Conservation (phyloP, 78 protist genomes). For the Chrysochromulina parva region DNA sequence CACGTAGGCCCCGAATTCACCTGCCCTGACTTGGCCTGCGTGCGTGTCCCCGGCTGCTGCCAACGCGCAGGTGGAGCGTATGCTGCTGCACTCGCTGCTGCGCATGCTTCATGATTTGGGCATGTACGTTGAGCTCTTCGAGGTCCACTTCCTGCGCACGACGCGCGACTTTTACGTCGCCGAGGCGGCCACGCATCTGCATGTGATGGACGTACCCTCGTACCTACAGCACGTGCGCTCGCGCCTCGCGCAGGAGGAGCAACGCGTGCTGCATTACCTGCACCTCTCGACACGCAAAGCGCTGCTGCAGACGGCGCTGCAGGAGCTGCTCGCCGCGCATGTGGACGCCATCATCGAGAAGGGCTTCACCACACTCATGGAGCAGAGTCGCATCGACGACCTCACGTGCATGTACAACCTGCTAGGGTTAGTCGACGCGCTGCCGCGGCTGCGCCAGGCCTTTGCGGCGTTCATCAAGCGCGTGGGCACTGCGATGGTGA, state of each 20-base stretch:
- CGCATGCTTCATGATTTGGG: constrained; percentile 58
- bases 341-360: constrained; percentile 18
- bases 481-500: not conserved
- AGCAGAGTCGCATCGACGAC: constrained; percentile 44
- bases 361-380: constrained; percentile 51
- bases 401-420: constrained; percentile 50
- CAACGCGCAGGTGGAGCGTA: constrained; percentile 45
- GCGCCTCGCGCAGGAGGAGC: constrained; percentile 66
- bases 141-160: constrained; percentile 57
- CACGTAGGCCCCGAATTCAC: not conserved
- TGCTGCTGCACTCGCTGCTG: constrained; percentile 44
- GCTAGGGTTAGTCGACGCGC: constrained; percentile 41
- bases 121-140: constrained; percentile 52
- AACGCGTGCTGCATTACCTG: constrained; percentile 61
- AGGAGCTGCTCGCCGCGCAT: constrained; percentile 64
- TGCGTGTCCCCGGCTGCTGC: not conserved
- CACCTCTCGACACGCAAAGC: constrained; percentile 37
- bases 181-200: constrained; percentile 34
- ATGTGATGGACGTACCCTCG: constrained; percentile 43
- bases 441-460: constrained; percentile 11
- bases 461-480: constrained; percentile 49
- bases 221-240: constrained; percentile 69
- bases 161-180: constrained; percentile 61
- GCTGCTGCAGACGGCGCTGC: constrained; percentile 46
- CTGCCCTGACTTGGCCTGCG: not conserved